phyloP scores from a whole-genome alignment of 495 filamentous ascomycete genomes.

The Apiosordaria backusii region DNA sequence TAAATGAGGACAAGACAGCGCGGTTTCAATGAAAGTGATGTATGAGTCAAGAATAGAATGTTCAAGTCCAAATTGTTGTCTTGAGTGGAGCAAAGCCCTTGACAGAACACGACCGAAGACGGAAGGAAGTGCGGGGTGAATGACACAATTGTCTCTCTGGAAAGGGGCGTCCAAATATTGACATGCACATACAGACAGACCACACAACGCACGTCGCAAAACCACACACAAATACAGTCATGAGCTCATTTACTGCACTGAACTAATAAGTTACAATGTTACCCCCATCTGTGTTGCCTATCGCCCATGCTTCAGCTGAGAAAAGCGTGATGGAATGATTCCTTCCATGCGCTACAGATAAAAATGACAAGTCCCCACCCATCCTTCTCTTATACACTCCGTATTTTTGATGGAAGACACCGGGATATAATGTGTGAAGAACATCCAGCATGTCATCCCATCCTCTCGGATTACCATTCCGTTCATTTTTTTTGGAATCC shows the following conservation, averaged over 20 bases:
- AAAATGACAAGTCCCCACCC: neutral
- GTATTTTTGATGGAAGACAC: neutral
- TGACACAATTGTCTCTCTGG: neutral
- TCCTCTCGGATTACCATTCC: neutral
- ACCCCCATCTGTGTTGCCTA: neutral
- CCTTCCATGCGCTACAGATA: neutral
- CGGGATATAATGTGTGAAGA: neutral
- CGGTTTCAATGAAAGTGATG: neutral
- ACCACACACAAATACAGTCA: neutral
- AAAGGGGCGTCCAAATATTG: neutral
- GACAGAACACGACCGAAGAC: neutral
- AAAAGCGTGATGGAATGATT: neutral
- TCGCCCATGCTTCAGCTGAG: neutral
- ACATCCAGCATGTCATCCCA: neutral
- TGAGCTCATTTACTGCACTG: neutral
- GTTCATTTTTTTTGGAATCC: neutral
- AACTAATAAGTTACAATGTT: conserved; percentile 3
- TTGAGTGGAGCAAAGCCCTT: neutral
- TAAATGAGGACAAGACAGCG: neutral
- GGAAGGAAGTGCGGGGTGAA: neutral
- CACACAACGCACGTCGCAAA: neutral
- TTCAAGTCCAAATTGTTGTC: neutral
- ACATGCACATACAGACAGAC: neutral
- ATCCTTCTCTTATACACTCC: neutral
- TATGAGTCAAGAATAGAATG: neutral